Base-by-base conservation (phyloP, 371 early-diverging fungal genomes). In the Apophysomyces sp. region DNA sequence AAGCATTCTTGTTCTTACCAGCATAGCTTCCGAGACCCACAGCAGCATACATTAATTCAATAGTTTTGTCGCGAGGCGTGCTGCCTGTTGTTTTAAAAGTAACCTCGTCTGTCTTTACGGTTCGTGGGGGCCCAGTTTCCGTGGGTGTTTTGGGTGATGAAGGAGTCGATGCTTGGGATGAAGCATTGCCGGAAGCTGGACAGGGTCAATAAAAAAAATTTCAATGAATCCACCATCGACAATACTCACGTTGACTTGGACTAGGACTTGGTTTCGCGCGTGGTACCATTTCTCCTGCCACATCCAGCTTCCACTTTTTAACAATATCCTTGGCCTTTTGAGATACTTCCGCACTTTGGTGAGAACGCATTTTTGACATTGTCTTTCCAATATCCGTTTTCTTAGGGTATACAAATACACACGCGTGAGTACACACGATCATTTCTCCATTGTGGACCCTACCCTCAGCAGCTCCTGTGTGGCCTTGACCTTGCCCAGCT, bases 1-100 rank as follows among this genome's bases (percentile, higher is more conserved):
- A 31, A 24, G 39, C 16, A 8, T 28, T 3, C 6, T 5, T 55
- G 11, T 21, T 55, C 69, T 56, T 80, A 92, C 92, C 88, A 56
- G 83, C 83, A 67, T 74, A 80, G 40, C 89, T 86, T 39, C 87
- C 93, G 3, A 81, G 71, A 1, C 86, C 92, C 55, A 98, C 72
- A 0, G 95, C 89, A 60, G 85, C 74, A 67, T 96, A 95, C 59
- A 97, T 72, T 67, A 98, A 75, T 56, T 93, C 94, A 57, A 90
- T 84, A 41, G 91, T 90, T 61, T 89, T 92, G 63, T 95, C 93
- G 24, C 98, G 87, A 28, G 85, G 78, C 21, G 73, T 75, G 60
- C 86, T 90, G n/a, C 91, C 90, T 5, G 90, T 83, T 0, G 84
- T 64, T 55, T 69, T 73, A 26, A 83, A 67, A 15, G 68, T 73